Base-by-base conservation (phyloP, 331 rosid species). In the Malus hybrid region DNA sequence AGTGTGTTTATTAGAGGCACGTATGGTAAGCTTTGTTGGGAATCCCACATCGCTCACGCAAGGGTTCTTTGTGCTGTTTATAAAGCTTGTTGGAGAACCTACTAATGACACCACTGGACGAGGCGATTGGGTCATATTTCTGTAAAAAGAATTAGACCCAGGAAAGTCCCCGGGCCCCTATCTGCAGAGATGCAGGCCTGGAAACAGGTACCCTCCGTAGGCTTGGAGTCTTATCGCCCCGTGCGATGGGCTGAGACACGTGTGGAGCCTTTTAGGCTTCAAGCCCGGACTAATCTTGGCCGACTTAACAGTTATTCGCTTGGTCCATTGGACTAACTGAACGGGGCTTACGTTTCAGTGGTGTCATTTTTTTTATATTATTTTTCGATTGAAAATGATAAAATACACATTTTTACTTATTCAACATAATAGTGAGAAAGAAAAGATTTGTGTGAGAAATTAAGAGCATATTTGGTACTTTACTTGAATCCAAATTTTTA, bases 1-100 rank as follows among this genome's bases (percentile, higher is more conserved):
- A 92, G 99, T 89, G 88, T 75, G 81, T 94, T 68, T 94, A 90
- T 80, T 84, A 86, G 42, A 10, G 13, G 46, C 46, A 3, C 13
- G 13, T 1, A 39, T 3, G 0, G 48, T 10, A 1, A 42, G 48
- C 48, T 42, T 10, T 42, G 48, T 10, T 10, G 48, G 48, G 48
- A 42, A 3, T 70, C 66, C 77, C 77, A 42, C 58, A 39, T 73
- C 66, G 26, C 14, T 0, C 1, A 5, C 15, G 2, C 10, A 7
- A 3, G 36, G 1, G 9, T 0, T 4, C 1, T 1, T 13, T 6
- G 2, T 0, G 1, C 1, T 0, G 7, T 6, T n/a, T 33, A 57
- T 72, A 33, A 1, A 1, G 0, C 0, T 0, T 3, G 19, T 22
- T 9, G 64, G 22, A 52, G 15, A 2, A 0, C 0, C 0, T 0